phyloP scores from a whole-genome alignment of 305 asterid genomes.

The Solanum hybrid region DNA sequence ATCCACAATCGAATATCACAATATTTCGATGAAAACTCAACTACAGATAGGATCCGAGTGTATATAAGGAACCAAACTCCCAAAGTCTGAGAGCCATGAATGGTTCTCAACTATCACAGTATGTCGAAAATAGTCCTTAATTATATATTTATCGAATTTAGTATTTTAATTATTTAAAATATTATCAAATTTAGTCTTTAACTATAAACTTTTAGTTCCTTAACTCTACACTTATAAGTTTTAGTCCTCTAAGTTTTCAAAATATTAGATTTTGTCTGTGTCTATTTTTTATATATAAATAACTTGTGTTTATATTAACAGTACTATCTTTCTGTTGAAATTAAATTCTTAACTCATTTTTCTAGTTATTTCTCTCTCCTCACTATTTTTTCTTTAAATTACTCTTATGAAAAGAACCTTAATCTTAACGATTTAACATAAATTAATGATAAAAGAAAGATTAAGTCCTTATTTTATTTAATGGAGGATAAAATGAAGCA shows the following conservation, averaged over 20 bases:
- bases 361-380: not conserved
- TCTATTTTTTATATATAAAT: not conserved
- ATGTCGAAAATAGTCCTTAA: too few relatives aligned
- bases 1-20: not conserved
- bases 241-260: not conserved
- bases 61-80: not conserved
- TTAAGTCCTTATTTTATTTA: not conserved
- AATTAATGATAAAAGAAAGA: not conserved
- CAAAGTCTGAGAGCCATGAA: not conserved
- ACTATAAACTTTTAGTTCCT: not conserved
- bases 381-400: too few relatives aligned
- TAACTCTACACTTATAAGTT: too few relatives aligned
- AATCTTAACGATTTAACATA: too few relatives aligned
- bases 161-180: too few relatives aligned
- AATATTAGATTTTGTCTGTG: not conserved
- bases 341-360: not conserved
- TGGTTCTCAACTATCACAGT: not conserved
- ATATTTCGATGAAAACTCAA: not conserved
- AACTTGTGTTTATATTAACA: not conserved
- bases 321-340: not conserved
- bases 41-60: not conserved
- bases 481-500: not conserved
- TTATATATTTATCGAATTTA: too few relatives aligned
- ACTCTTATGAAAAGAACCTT: not conserved
- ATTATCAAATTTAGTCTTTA: not conserved